A percentile compares a stretch with the other conserved stretches of the same genome.
These are phyloP conservation scores for Aspergillus cavernicola DNA, from an alignment of 495 filamentous ascomycete species.

Conservation along the genomic window DNA sequence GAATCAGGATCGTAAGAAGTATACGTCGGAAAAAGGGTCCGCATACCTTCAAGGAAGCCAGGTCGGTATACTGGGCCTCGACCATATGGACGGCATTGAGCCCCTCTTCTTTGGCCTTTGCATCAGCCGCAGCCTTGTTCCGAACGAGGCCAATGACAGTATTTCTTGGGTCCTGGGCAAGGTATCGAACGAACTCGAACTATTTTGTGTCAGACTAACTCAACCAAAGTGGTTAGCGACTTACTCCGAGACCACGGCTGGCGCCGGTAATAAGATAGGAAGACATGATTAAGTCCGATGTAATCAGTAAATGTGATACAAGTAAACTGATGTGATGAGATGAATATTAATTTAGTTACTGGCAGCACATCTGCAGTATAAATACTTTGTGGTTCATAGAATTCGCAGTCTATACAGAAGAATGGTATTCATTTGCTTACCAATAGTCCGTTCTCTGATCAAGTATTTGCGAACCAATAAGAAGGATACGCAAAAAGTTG, in stretches of 20 bases:
- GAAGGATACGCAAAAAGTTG: too few species aligned
- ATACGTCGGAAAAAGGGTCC: neutral
- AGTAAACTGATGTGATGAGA: too few species aligned
- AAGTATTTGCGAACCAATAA: too few species aligned
- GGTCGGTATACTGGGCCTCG: neutral
- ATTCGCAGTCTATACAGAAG: too few species aligned
- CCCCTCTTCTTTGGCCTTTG: neutral
- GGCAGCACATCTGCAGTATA: too few species aligned
- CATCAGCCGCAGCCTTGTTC: neutral
- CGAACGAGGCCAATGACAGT: neutral
- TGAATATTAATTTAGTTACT: too few species aligned
- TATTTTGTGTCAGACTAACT: neutral
- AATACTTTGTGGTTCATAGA: too few species aligned
- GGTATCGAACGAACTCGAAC: neutral
- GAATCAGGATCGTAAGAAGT: neutral
- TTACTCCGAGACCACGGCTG: constrained; percentile 1
- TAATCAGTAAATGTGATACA: too few species aligned
- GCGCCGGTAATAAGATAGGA: neutral
- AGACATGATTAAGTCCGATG: neutral
- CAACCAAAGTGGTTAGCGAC: too few species aligned
- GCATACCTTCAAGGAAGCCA: neutral
- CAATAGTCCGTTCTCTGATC: too few species aligned
- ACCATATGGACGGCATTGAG: neutral
- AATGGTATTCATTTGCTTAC: too few species aligned
- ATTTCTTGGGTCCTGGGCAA: neutral